Base-by-base conservation (phyloP, 441 rosid species). In the Adansonia gregorii region DNA sequence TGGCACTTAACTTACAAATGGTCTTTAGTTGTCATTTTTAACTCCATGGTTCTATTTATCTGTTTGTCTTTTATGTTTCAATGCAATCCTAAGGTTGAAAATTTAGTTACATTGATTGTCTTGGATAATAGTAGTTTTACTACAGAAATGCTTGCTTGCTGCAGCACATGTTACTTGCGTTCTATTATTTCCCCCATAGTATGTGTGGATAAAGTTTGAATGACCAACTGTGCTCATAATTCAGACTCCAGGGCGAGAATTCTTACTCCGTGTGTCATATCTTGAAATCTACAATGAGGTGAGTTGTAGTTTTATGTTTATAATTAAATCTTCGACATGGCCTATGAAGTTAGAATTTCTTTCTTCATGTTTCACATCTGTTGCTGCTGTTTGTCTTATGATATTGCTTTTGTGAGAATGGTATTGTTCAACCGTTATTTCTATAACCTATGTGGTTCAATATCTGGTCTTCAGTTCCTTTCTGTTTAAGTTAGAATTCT, bases 251-350 rank as follows among this genome's bases (percentile, higher is more conserved):
- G 98, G 99, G 86, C 87, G 98, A 80, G 99, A 97, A 84, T 97
- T 90, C 85, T 85, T 97, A 82, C 90, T 97, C 78, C 98, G 99
- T 6, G 98, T 97, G 78, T 97, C 99, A 63, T 97, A 97, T 89
- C 97, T 97, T 78, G 99, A 97, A 92, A 94, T 97, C 78, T 94
- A 97, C 88, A 97, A 97, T 73, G 98, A 97, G 99, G 99, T 90
- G 19, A 80, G 91, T 84, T 52, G 79, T 67, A 58, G 6, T 10
- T 67, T 35, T 63, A 49, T 5, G 17, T 64, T 74, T 56, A 10
- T 63, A 71, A 31, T 75, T 68, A 43, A 48, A 74, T 64, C 27
- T 22, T 67, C 31, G 17, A 59, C 12, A 48, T 61, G 70, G 39
- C 41, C 27, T 59, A 24, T 20, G 31, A 54, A 46, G 46, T 72